Evolutionary conservation across 305 asterid genomes (phyloP).

Genomic region (Fraxinus velutina): DNA sequence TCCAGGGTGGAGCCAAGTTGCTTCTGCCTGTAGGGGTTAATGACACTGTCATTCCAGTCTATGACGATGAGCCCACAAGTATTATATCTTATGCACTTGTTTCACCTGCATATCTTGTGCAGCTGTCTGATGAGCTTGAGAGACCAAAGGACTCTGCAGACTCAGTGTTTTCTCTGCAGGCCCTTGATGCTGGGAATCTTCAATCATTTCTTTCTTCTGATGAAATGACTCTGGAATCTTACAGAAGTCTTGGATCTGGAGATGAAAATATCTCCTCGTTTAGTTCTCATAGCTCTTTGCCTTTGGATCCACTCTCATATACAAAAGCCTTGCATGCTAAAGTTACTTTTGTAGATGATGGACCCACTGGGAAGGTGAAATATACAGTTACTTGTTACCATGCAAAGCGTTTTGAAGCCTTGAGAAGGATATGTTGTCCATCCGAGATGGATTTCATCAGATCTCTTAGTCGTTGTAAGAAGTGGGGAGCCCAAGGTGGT

Average conservation of each 20-base stretch:
- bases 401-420: slow-evolving; percentile 78
- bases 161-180: slow-evolving; percentile 34
- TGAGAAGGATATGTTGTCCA: slow-evolving; percentile 79
- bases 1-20: slow-evolving; percentile 64
- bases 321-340: slow-evolving; percentile 62
- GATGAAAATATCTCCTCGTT: slow-evolving; percentile 59
- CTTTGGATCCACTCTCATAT: slow-evolving; percentile 49
- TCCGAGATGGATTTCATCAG: slow-evolving; percentile 72
- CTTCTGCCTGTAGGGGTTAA: slow-evolving; percentile 67
- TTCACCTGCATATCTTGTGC: slow-evolving; percentile 53
- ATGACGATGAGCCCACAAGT: slow-evolving; percentile 97
- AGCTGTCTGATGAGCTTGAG: slow-evolving; percentile 59
- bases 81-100: slow-evolving; percentile 71
- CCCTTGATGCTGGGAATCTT: slow-evolving; percentile 39
- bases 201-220: slow-evolving; percentile 41
- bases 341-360: slow-evolving; percentile 63
- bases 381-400: slow-evolving; percentile 72
- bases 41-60: slow-evolving; percentile 71
- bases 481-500: slow-evolving; percentile 99
- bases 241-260: slow-evolving; percentile 50
- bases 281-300: slow-evolving; percentile 48
- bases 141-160: slow-evolving; percentile 45
- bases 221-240: slow-evolving; percentile 55
- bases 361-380: slow-evolving; percentile 68
- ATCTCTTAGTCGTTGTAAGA: slow-evolving; percentile 90